phyloP scores from a whole-genome alignment of 2,329 filamentous ascomycete genomes.

The Cladosporium cucumerinum region DNA sequence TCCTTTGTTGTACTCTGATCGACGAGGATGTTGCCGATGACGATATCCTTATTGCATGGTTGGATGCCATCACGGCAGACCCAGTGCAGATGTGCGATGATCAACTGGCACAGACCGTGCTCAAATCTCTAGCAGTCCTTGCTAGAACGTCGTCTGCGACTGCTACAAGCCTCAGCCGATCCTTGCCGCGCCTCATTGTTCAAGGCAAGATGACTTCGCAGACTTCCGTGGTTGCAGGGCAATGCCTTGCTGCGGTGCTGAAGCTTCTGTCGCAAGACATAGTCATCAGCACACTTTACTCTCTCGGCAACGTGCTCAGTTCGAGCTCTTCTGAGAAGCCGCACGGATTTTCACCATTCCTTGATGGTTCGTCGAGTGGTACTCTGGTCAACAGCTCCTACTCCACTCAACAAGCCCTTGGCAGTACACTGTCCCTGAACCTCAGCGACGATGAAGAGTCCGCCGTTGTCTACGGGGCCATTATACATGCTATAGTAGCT shows the following conservation, averaged over 20 bases:
- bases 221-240: conserved; percentile 74
- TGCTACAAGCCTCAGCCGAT: conserved; percentile 71
- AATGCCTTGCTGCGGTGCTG: conserved; percentile 77
- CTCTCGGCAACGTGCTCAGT: conserved; percentile 91
- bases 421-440: conserved; percentile 76
- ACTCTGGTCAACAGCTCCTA: conserved; percentile 25
- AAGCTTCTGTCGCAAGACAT: conserved; percentile 84
- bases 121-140: conserved; percentile 78
- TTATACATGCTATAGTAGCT: conserved; percentile 93
- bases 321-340: conserved; percentile 59
- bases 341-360: conserved; percentile 43
- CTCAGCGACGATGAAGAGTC: conserved; percentile 75
- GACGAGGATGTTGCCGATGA: conserved; percentile 78
- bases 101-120: conserved; percentile 69
- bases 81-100: conserved; percentile 77
- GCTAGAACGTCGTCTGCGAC: conserved; percentile 70
- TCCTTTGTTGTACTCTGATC: conserved; percentile 78
- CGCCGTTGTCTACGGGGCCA: conserved; percentile 72
- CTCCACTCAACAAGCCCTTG: conserved; percentile 38
- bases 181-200: conserved; percentile 82
- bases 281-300: conserved; percentile 92
- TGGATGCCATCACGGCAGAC: conserved; percentile 78
- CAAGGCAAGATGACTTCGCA: conserved; percentile 69
- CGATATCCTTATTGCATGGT: conserved; percentile 76
- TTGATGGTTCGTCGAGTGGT: conserved; percentile 45